phyloP scores from a whole-genome alignment of 2,329 filamentous ascomycete genomes.

The Ophiocordyceps robertsii region DNA sequence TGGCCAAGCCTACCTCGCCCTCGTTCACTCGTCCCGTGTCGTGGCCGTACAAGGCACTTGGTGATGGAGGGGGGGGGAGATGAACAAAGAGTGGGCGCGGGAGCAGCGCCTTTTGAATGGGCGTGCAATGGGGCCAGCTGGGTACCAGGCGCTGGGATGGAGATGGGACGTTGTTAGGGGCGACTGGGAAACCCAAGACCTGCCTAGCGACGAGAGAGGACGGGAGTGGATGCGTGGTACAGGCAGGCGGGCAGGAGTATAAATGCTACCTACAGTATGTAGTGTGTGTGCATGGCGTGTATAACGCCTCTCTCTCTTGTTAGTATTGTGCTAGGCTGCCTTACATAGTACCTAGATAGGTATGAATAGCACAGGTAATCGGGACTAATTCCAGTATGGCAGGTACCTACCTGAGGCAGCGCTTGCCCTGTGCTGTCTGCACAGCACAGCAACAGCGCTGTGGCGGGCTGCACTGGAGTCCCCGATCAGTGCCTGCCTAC shows the following conservation, averaged over 20 bases:
- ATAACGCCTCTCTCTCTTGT: too few relatives aligned
- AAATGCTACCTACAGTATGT: too few relatives aligned
- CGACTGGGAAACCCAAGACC: conserved; percentile 8
- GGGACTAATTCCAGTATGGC: too few relatives aligned
- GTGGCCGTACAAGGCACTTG: conserved; percentile 4
- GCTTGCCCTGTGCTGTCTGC: too few relatives aligned
- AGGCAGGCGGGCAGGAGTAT: too few relatives aligned
- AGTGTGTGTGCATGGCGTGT: too few relatives aligned
- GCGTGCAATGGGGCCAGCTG: conserved; percentile 9
- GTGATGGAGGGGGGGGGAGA: neutral
- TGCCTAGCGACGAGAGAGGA: neutral
- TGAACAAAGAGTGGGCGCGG: conserved; percentile 13
- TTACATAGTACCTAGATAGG: too few relatives aligned
- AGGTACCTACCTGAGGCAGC: too few relatives aligned
- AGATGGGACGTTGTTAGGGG: conserved; percentile 18
- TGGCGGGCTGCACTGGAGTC: too few relatives aligned
- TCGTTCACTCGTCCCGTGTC: conserved; percentile 4
- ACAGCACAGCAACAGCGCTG: too few relatives aligned
- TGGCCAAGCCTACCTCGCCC: conserved; percentile 1
- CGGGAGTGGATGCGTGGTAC: neutral
- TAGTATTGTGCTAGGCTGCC: too few relatives aligned
- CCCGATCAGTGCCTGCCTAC: neutral
- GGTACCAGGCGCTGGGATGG: conserved; percentile 12
- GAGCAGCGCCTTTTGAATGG: conserved; percentile 28
- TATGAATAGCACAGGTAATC: too few relatives aligned